These are phyloP conservation scores for Nitzschia sp. DNA, from an alignment of 108 stramenopile species.

Conservation along the genomic window DNA sequence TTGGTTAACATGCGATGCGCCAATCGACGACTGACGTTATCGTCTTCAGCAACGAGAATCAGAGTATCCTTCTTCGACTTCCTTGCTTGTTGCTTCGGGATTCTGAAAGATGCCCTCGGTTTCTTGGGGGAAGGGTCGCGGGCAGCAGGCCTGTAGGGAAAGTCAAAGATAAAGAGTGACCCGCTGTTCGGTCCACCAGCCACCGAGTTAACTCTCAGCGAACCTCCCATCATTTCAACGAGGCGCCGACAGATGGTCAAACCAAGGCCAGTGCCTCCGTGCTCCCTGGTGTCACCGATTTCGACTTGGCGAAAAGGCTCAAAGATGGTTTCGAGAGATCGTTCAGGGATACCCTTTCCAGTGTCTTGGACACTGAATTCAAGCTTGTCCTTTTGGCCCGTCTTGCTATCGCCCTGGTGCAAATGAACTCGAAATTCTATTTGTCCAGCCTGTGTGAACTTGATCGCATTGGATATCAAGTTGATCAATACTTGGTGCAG, in stretches of 20 bases:
- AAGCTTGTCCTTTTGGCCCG: background rate
- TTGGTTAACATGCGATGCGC: conserved; percentile 5
- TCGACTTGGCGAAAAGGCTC: conserved; percentile 8
- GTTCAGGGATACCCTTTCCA: conserved; percentile 5
- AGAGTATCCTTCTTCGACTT: background rate
- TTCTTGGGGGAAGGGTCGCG: too few relatives aligned
- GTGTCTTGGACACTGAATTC: conserved; percentile 10
- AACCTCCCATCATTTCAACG: conserved; percentile 16
- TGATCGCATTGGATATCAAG: conserved; percentile 32
- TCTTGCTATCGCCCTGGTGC: background rate
- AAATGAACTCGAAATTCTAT: background rate
- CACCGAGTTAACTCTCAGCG: background rate
- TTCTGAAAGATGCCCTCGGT: background rate
- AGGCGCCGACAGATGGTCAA: background rate
- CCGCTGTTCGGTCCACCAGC: background rate
- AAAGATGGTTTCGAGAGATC: conserved; percentile 1
- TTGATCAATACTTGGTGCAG: conserved; percentile 28
- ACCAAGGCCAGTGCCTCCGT: conserved; percentile 17
- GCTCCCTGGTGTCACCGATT: background rate
- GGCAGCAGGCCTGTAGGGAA: background rate
- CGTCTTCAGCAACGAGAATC: conserved; percentile 20
- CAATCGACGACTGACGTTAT: conserved; percentile 3
- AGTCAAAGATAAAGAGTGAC: background rate
- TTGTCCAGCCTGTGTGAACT: conserved; percentile 24
- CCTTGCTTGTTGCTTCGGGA: background rate